Percentiles rank a stretch among this genome's conserved stretches.
Evolutionary conservation across 1,284 basidiomycete genomes (phyloP).

Genomic region (Trichosporon coremiiforme): DNA sequence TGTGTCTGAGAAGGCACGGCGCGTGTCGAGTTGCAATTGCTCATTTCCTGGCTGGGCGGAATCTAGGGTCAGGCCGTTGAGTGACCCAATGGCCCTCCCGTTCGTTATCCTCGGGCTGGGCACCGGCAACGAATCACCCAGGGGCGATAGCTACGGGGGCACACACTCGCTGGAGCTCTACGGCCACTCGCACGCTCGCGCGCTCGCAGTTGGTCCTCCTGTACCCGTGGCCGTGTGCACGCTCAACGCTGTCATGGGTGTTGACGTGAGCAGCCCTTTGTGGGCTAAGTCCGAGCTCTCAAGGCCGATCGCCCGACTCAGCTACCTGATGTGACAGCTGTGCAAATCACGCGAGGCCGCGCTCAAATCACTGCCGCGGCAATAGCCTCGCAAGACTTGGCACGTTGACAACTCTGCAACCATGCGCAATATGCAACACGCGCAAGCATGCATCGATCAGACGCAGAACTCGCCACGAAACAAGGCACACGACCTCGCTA

Average conservation of each 20-base stretch:
- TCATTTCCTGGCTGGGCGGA: not conserved
- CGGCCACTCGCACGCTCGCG: not conserved
- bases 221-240: not conserved
- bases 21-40: not conserved
- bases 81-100: not conserved
- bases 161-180: not conserved
- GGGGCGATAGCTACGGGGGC: not conserved
- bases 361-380: not conserved
- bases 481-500: slow-evolving; percentile 1
- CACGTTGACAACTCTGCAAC: not conserved
- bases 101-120: not conserved
- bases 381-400: not conserved
- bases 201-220: not conserved
- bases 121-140: not conserved
- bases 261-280: not conserved
- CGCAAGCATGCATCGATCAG: not conserved
- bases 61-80: not conserved
- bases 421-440: not conserved
- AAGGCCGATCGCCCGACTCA: not conserved
- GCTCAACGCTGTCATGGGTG: not conserved
- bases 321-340: not conserved
- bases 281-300: not conserved
- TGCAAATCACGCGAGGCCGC: not conserved
- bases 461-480: not conserved
- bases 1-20: not conserved